Conservation (phyloP, 2,329 filamentous ascomycete genomes). For the Chrysoporthe puriensis region DNA sequence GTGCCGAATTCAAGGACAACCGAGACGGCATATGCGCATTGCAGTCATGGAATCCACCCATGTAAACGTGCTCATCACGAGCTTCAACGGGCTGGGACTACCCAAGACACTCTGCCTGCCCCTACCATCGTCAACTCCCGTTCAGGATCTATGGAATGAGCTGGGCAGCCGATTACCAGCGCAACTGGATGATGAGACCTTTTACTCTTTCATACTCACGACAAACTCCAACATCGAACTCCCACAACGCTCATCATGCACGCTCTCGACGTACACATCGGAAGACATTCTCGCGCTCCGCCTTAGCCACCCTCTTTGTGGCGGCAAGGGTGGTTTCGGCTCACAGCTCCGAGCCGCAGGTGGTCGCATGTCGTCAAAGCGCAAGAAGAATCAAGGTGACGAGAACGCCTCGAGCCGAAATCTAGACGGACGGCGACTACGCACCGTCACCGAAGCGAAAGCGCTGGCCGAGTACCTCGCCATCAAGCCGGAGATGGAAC, state of each 20-base stretch:
- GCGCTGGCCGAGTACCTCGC: conserved; percentile 92
- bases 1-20: not conserved
- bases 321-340: conserved; percentile 97
- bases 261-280: conserved; percentile 63
- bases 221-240: conserved; percentile 79
- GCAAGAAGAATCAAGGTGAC: conserved; percentile 83
- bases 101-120: conserved; percentile 84
- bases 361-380: conserved; percentile 93
- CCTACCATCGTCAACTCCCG: conserved; percentile 64
- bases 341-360: conserved; percentile 95
- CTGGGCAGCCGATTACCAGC: conserved; percentile 66
- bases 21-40: not conserved
- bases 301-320: conserved; percentile 76
- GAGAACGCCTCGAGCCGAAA: conserved; percentile 92
- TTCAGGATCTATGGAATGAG: conserved; percentile 67
- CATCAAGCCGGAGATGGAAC: conserved; percentile 96
- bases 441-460: conserved; percentile 95
- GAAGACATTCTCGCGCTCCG: conserved; percentile 82
- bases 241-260: conserved; percentile 51
- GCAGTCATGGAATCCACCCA: conserved; percentile 56
- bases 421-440: conserved; percentile 83
- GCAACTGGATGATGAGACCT: conserved; percentile 47
- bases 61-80: conserved; percentile 83
- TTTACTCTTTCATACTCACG: conserved; percentile 71
- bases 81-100: conserved; percentile 80